Evolutionary conservation across 345 rosid species (phyloP), one percentile per base, ranked within the genome.

Genomic region (Eutrema yunnanense): DNA sequence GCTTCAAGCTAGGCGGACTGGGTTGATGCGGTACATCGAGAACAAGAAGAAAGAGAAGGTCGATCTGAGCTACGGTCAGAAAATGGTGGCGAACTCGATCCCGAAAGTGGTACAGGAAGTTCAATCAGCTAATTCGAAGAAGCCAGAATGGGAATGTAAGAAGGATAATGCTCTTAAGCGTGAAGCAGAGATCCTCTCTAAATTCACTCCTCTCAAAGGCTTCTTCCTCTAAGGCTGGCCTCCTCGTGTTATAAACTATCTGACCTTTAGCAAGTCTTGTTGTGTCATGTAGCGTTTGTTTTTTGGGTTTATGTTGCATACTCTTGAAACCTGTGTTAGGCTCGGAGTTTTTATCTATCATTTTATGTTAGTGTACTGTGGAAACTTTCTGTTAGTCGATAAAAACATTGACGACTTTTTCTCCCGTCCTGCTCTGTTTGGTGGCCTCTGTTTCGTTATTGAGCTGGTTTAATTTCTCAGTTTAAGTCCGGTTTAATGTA

Each of bases 141-240:
- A 67, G 42, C 81, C 80, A 1, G 88, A 83, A 38, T 82, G 92
- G 92, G 86, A 83, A 73, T 65, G 81, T 50, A 87, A 76, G 71
- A 86, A 79, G 72, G 75, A 72, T 4, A 83, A 82, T 44, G 86
- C 92, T 12, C 72, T 54, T 3, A 83, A 77, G 65, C 81, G 85
- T 4, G 84, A 84, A 75, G 80, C 79, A 6, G 86, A 88, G 68
- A 86, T 88, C 57, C 83, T 74, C 29, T 82, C 78, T 2, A 90
- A 84, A 36, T 90, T 85, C 73, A 79, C 83, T 53, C 78, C 90
- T 37, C 78, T 86, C 2, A 78, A 81, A 77, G 86, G 90, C 48
- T 86, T 88, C 57, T 77, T 33, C 66, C 71, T 76, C 66, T 76
- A 70, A 51, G 46, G 61, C 34, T 46, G 34, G 22, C 64, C 5